Evolutionary conservation across 192 early-diverging fungal species (phyloP).

Genomic region (Physocladia obscura): DNA sequence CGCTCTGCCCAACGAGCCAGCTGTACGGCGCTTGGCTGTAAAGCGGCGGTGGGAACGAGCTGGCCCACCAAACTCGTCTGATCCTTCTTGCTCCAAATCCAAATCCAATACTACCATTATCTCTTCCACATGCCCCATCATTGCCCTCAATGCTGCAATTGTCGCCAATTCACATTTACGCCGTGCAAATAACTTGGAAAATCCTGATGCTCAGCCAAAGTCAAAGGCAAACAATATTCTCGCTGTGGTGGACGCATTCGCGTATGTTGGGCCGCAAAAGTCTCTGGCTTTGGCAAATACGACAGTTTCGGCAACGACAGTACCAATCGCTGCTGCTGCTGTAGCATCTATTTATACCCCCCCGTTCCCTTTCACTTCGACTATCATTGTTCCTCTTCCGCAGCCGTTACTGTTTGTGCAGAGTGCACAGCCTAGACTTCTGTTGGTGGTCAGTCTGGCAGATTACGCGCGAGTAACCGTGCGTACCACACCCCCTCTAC

Average conservation of each 20-base stretch:
- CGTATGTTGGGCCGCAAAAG: conserved; percentile 15
- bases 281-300: background rate
- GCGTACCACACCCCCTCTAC: background rate
- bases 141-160: too few species aligned
- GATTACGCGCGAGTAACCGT: conserved; percentile 9
- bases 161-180: too few species aligned
- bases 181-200: background rate
- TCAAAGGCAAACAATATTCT: background rate
- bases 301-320: too few species aligned
- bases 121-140: background rate
- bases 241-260: background rate
- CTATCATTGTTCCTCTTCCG: background rate
- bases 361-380: too few species aligned
- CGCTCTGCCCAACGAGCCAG: background rate
- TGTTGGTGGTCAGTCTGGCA: conserved; percentile 5
- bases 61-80: background rate
- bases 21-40: background rate
- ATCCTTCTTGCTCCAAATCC: background rate
- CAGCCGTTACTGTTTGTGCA: conserved; percentile 13
- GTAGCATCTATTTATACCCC: too few species aligned
- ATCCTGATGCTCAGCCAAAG: background rate
- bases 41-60: conserved; percentile 2
- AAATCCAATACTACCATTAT: background rate
- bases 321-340: background rate
- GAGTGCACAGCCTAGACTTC: conserved; percentile 1